These are phyloP conservation scores for Beverwykella pulmonaria DNA, from an alignment of 495 filamentous ascomycete species.

Conservation along the genomic window DNA sequence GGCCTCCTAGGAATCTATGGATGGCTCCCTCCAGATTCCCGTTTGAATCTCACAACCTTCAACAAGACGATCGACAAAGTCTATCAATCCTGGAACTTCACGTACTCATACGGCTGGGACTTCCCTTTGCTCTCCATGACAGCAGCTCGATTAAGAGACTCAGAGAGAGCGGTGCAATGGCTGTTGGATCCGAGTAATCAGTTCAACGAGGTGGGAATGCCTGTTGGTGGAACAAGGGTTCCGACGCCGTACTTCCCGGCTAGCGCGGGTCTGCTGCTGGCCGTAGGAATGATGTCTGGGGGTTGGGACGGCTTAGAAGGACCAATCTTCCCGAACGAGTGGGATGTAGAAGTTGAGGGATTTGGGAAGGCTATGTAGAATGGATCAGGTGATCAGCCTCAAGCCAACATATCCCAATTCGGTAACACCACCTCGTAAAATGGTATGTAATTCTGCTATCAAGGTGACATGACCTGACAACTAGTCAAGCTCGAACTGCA, in stretches of 20 bases:
- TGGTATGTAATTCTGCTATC: too few species aligned
- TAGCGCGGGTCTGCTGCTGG: conserved; percentile 52
- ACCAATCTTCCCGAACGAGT: conserved; percentile 50
- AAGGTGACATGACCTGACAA: too few species aligned
- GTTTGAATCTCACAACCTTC: conserved; percentile 49
- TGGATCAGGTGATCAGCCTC: neutral
- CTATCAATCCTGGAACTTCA: conserved; percentile 52
- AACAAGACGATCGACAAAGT: conserved; percentile 52
- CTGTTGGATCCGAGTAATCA: conserved; percentile 52
- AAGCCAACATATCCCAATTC: too few species aligned
- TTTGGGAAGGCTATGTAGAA: conserved; percentile 37
- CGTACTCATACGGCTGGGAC: conserved; percentile 57
- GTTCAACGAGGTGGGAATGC: conserved; percentile 59
- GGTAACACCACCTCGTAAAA: too few species aligned
- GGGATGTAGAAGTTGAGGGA: conserved; percentile 54
- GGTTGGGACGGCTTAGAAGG: conserved; percentile 45
- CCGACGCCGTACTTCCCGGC: conserved; percentile 61
- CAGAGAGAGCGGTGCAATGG: conserved; percentile 53
- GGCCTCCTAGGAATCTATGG: conserved; percentile 54
- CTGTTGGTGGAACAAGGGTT: conserved; percentile 54
- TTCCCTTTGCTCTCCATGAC: conserved; percentile 60
- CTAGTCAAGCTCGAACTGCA: too few species aligned
- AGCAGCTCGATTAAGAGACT: conserved; percentile 51
- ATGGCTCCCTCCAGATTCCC: conserved; percentile 51
- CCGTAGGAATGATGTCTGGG: conserved; percentile 59